These are phyloP conservation scores for Xylariaceae sp. DNA, from an alignment of 2,329 filamentous ascomycete genomes.

Conservation along the genomic window DNA sequence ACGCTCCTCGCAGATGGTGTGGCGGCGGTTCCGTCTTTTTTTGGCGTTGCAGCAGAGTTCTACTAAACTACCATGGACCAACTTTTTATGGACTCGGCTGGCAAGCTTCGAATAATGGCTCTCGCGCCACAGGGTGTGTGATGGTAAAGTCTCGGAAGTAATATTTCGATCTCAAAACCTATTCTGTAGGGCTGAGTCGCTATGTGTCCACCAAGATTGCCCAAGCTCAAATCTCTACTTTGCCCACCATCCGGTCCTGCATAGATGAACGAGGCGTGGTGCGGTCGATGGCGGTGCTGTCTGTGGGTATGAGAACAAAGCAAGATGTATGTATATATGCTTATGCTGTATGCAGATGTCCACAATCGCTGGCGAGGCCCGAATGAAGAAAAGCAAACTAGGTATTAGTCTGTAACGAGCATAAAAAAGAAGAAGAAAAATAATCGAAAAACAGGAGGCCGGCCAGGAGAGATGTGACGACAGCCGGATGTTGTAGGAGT, in stretches of 20 bases:
- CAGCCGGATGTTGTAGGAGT: conserved; percentile 18
- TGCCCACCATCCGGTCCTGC: neutral
- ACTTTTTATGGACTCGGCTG: neutral
- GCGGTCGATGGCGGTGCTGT: neutral
- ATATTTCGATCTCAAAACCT: conserved; percentile 15
- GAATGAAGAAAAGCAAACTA: conserved; percentile 23
- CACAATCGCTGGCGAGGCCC: conserved; percentile 6
- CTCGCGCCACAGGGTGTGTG: conserved; percentile 8
- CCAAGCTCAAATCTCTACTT: neutral
- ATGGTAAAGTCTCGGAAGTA: conserved; percentile 16
- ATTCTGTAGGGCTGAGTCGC: conserved; percentile 18
- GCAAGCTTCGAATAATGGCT: neutral
- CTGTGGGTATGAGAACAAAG: conserved; percentile 2
- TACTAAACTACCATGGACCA: neutral
- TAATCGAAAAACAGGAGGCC: conserved; percentile 16
- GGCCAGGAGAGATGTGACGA: conserved; percentile 20
- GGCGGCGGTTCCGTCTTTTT: neutral
- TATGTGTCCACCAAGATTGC: conserved; percentile 10
- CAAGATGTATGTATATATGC: no score
- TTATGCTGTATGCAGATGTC: no score
- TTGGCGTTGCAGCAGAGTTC: neutral
- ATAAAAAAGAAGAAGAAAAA: no score
- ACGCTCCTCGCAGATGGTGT: neutral
- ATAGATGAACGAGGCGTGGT: neutral
- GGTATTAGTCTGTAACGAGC: conserved; percentile 20